Conservation (phyloP, 176 grass and related monocot genomes). For the Zea mays region DNA sequence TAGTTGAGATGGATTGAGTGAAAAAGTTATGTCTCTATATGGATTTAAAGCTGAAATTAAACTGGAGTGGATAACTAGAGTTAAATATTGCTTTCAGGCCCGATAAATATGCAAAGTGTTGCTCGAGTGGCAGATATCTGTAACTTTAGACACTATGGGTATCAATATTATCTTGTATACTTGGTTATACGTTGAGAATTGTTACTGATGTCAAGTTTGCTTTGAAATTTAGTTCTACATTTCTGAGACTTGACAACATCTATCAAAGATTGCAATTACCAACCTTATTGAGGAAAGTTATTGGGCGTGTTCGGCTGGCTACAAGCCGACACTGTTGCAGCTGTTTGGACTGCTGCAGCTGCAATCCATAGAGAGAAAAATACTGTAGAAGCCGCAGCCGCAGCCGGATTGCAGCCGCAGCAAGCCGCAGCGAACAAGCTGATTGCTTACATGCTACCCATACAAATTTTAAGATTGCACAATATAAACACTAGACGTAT, state of each 20-base stretch:
- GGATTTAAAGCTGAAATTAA: slow-evolving; percentile 11
- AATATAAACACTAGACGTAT: not conserved
- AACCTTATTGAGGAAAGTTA: not conserved
- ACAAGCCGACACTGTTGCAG: too few relatives aligned
- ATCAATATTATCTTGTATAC: not conserved
- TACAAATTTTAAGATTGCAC: not conserved
- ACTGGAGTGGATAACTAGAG: not conserved
- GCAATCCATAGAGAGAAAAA: too few relatives aligned
- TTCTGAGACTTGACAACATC: slow-evolving; percentile 1
- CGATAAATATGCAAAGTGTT: not conserved
- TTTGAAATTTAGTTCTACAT: slow-evolving; percentile 2
- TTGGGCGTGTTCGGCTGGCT: too few relatives aligned
- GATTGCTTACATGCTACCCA: not conserved
- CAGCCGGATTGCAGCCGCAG: too few relatives aligned
- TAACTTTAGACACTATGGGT: not conserved
- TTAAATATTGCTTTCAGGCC: not conserved
- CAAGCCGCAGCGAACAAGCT: too few relatives aligned
- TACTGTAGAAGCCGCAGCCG: too few relatives aligned
- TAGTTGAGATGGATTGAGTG: slow-evolving; percentile 17
- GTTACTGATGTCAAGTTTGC: not conserved
- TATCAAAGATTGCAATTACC: not conserved
- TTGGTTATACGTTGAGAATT: not conserved
- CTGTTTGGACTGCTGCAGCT: too few relatives aligned
- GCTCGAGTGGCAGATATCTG: not conserved
- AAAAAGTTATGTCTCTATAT: not conserved